These are phyloP conservation scores for Emydomyces testavorans DNA, from an alignment of 2,329 filamentous ascomycete genomes.

Conservation along the genomic window DNA sequence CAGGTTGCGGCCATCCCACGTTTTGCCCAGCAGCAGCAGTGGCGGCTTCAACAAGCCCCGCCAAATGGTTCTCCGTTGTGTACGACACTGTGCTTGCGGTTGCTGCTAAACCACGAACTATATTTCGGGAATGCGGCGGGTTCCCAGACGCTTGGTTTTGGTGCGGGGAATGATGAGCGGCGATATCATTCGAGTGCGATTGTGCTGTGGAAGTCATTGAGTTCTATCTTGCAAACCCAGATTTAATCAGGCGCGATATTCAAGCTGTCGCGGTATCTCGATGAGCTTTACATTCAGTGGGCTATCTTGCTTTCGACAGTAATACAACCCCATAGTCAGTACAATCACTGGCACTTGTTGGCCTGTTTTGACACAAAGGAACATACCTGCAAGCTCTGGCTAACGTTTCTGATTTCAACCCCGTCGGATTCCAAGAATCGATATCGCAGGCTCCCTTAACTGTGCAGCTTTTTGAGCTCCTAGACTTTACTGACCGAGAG, in stretches of 20 bases:
- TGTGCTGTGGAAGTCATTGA: constrained; percentile 11
- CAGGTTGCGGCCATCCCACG: constrained; percentile 18
- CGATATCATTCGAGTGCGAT: constrained; percentile 6
- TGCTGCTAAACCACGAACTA: constrained; percentile 5
- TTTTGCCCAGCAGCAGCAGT: constrained; percentile 33
- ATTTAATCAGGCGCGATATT: neutral
- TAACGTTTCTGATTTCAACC: neutral
- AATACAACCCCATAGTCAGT: neutral
- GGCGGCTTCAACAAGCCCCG: constrained; percentile 37
- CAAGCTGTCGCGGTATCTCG: neutral
- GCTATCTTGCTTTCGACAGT: neutral
- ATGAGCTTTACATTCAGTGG: neutral
- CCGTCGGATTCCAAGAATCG: neutral
- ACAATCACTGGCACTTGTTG: neutral
- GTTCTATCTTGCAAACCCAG: neutral
- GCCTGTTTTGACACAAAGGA: neutral
- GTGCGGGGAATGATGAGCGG: constrained; percentile 4
- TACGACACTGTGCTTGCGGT: constrained; percentile 7
- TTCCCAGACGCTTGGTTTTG: constrained; percentile 9
- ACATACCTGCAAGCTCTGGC: neutral
- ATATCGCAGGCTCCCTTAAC: neutral
- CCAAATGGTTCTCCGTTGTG: constrained; percentile 29
- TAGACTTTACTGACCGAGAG: neutral
- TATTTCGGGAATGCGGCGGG: constrained; percentile 6
- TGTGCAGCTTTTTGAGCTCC: neutral